Percentiles rank a stretch among this genome's conserved stretches.
phyloP scores from a whole-genome alignment of 2,329 filamentous ascomycete genomes.

The Cladophialophora bantiana region DNA sequence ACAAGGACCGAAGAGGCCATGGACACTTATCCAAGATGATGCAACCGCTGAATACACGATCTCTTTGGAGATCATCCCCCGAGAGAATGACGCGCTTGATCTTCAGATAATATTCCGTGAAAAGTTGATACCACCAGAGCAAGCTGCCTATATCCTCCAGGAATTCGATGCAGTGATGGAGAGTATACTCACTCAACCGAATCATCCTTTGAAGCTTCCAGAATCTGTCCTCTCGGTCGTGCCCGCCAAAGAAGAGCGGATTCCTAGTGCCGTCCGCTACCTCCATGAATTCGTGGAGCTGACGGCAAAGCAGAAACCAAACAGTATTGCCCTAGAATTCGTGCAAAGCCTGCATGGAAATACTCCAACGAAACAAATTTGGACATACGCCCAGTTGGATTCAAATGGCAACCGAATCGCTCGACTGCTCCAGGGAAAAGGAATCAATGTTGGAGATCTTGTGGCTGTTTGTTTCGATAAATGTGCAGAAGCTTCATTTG shows the following conservation, averaged over 20 bases:
- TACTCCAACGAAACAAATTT: constrained; percentile 59
- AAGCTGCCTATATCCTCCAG: constrained; percentile 24
- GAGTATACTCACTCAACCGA: constrained; percentile 15
- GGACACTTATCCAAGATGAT: constrained; percentile 69
- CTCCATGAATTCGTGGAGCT: constrained; percentile 81
- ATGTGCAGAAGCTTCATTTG: constrained; percentile 81
- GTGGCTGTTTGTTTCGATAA: constrained; percentile 84
- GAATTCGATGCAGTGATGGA: constrained; percentile 39
- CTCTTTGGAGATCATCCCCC: constrained; percentile 78
- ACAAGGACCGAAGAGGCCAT: constrained; percentile 51
- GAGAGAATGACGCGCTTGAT: constrained; percentile 55
- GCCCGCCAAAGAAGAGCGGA: constrained; percentile 63
- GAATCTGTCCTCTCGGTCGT: constrained; percentile 63
- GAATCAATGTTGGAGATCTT: constrained; percentile 64
- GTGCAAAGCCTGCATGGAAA: constrained; percentile 62
- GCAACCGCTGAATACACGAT: constrained; percentile 69
- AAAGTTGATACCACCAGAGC: constrained; percentile 67
- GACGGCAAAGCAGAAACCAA: constrained; percentile 63
- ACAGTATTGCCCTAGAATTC: constrained; percentile 77
- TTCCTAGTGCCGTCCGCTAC: constrained; percentile 66
- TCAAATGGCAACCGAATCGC: constrained; percentile 75
- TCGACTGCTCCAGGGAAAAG: constrained; percentile 63
- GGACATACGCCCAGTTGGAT: constrained; percentile 79
- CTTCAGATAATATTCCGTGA: constrained; percentile 72
- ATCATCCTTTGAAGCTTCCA: not conserved